A percentile compares a stretch with the other conserved stretches of the same genome.
Conservation (phyloP, 495 filamentous ascomycete genomes). For the Penicillium robsamsonii region DNA sequence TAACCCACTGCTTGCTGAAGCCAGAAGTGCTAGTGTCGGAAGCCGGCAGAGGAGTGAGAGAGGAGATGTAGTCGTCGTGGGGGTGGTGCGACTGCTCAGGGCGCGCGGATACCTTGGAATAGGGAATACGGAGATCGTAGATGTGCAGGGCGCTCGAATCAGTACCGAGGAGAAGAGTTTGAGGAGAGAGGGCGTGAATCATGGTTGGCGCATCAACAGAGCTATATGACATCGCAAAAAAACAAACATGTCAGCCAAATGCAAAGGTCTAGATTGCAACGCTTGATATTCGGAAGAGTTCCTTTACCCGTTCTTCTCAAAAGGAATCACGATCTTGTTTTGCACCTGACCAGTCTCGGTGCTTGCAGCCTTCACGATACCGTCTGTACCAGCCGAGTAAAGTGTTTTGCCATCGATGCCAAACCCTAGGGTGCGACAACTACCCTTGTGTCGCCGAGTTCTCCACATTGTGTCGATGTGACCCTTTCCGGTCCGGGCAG, state of each 20-base stretch:
- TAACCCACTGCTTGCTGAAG: constrained; percentile 88
- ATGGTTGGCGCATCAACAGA: constrained; percentile 68
- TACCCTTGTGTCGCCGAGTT: constrained; percentile 87
- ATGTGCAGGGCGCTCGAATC: constrained; percentile 87
- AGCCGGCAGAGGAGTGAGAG: constrained; percentile 78
- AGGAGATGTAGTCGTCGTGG: constrained; percentile 91
- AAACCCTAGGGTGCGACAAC: constrained; percentile 77
- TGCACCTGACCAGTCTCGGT: constrained; percentile 75
- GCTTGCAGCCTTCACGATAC: constrained; percentile 81
- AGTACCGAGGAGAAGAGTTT: constrained; percentile 85
- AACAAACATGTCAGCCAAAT: constrained; percentile 5
- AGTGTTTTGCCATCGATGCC: constrained; percentile 70
- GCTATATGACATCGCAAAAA: constrained; percentile 14
- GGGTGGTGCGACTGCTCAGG: constrained; percentile 78
- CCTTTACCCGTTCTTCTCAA: constrained; percentile 39
- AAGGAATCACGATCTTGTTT: constrained; percentile 62
- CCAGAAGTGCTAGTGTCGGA: constrained; percentile 75
- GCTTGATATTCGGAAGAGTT: constrained; percentile 11
- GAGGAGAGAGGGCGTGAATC: constrained; percentile 76
- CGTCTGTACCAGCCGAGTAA: constrained; percentile 88
- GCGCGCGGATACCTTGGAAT: constrained; percentile 51
- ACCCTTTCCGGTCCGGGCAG: constrained; percentile 58
- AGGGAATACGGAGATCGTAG: constrained; percentile 78
- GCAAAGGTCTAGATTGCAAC: constrained; percentile 12
- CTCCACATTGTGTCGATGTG: constrained; percentile 82